A percentile compares a stretch with the other conserved stretches of the same genome.
Conservation (phyloP, 2,329 filamentous ascomycete species). For the Dichotomopilus funicola region DNA sequence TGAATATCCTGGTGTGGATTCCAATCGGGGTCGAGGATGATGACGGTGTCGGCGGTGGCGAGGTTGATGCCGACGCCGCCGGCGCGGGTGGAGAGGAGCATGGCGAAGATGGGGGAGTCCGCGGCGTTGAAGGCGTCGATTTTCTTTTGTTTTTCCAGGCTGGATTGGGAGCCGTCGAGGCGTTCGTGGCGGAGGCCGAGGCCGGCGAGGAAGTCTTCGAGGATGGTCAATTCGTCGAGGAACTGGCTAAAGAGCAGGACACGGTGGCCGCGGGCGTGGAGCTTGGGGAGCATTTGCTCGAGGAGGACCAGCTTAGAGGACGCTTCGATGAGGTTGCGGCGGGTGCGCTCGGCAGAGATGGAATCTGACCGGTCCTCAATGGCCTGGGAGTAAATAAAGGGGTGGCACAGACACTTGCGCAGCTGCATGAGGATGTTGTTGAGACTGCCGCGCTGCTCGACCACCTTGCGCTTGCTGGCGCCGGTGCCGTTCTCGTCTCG, state of each 20-base stretch:
- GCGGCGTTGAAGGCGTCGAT: constrained; percentile 92
- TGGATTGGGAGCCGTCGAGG: constrained; percentile 76
- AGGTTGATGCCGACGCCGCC: constrained; percentile 97
- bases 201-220: constrained; percentile 84
- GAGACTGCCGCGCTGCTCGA: constrained; percentile 68
- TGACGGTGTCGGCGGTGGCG: constrained; percentile 93
- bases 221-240: constrained; percentile 75
- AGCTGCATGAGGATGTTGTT: constrained; percentile 96
- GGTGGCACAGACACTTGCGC: constrained; percentile 89
- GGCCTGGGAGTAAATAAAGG: constrained; percentile 84
- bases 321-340: constrained; percentile 82
- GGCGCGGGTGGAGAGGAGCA: constrained; percentile 86
- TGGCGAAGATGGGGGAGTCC: constrained; percentile 76
- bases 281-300: constrained; percentile 77
- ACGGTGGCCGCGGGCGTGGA: constrained; percentile 77
- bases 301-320: constrained; percentile 83
- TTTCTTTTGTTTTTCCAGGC: constrained; percentile 83
- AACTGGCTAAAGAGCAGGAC: constrained; percentile 97
- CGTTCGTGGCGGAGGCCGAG: constrained; percentile 68
- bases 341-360: constrained; percentile 53
- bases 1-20: constrained; percentile 98
- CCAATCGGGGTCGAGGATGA: constrained; percentile 94
- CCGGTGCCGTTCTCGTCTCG: too few relatives aligned
- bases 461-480: constrained; percentile 47
- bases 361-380: constrained; percentile 69